Evolutionary conservation across 1,139 yeast genomes (phyloP), one percentile per base, ranked within the genome.

Genomic region (Protomyces inundatus): DNA sequence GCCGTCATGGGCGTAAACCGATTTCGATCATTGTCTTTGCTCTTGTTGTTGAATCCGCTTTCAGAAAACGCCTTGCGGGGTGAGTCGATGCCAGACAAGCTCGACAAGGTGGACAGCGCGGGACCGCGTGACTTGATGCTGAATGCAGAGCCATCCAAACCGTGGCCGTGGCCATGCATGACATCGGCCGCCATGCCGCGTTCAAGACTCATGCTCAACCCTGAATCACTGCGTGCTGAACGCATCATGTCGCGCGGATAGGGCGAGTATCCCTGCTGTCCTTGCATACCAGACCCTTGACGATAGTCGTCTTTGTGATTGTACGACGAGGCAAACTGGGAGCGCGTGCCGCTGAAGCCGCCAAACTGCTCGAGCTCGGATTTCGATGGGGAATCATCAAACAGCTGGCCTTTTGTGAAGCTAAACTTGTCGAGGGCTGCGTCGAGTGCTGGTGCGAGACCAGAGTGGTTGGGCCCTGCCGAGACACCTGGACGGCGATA

Each of bases 341-440:
- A 58, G 30, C 54, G 62, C 3, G 62, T 51, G 16, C 62, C 62
- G 14, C 55, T 58, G 14, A 58, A 58, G 45, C 52, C 56, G 30
- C 56, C 62, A 35, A 58, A 58, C 35, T 58, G 62, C n/a, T 58
- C 54, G 37, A 58, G 32, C 23, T 58, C 62, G 23, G 62, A 58
- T 34, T 58, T 58, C 42, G 45, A 35, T 16, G 62, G 62, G 5
- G 55, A 46, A 39, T 58, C 62, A 16, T 58, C 62, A 34, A 58
- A 52, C 12, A 58, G 56, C 62, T 51, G 55, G 45, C 52, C 52
- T 34, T 58, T 39, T 35, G 56, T 52, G 45, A 58, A 54, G 48
- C 50, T 9, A 34, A 36, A 42, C 9, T 42, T 42, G 32, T 42
- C 48, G 6, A 42, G 23, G 9, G 48, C 48, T 42, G 48, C 48